Percentiles rank a stretch among this genome's conserved stretches.
phyloP scores from a whole-genome alignment of 139 green algal species.

The Raphidocelis subcapitata region DNA sequence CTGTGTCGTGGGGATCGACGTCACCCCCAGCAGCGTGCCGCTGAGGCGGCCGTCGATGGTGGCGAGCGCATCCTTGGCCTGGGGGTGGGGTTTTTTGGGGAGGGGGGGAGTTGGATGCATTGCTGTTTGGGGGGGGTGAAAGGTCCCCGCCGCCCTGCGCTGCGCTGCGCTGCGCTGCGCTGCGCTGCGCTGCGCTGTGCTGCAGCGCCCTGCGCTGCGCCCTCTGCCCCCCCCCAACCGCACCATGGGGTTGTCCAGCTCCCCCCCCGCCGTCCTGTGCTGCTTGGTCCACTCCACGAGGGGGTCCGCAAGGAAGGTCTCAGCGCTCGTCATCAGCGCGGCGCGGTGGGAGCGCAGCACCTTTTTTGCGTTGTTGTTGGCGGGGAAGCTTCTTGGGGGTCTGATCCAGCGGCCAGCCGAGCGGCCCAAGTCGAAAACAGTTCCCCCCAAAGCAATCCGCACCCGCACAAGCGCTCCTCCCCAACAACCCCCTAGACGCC shows the following conservation, averaged over 20 bases:
- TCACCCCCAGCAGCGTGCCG: conserved; percentile 89
- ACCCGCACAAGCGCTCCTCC: too few relatives aligned
- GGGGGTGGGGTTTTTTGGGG: conserved; percentile 6
- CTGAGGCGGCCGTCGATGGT: conserved; percentile 76
- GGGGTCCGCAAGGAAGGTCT: conserved; percentile 98
- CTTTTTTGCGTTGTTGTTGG: conserved; percentile 5
- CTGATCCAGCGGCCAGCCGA: too few relatives aligned
- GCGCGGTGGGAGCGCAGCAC: conserved; percentile 75
- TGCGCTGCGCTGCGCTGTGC: too few relatives aligned
- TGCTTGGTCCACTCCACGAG: conserved; percentile 89
- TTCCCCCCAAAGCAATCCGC: too few relatives aligned
- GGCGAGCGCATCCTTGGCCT: conserved; percentile 76
- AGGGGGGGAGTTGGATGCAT: conserved; percentile 1
- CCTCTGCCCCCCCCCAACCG: too few relatives aligned
- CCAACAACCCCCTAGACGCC: too few relatives aligned
- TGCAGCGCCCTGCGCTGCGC: too few relatives aligned
- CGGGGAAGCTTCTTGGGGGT: too few relatives aligned
- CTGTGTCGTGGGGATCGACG: conserved; percentile 55
- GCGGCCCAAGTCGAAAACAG: too few relatives aligned
- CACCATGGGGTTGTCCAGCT: conserved; percentile 53
- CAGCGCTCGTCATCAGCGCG: conserved; percentile 88
- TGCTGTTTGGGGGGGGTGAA: too few relatives aligned
- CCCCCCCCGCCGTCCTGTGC: conserved; percentile 12
- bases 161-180: too few relatives aligned
- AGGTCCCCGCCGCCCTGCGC: too few relatives aligned